Evolutionary conservation across 108 stramenopile species (phyloP).

Genomic region (Chaetoceros muelleri): DNA sequence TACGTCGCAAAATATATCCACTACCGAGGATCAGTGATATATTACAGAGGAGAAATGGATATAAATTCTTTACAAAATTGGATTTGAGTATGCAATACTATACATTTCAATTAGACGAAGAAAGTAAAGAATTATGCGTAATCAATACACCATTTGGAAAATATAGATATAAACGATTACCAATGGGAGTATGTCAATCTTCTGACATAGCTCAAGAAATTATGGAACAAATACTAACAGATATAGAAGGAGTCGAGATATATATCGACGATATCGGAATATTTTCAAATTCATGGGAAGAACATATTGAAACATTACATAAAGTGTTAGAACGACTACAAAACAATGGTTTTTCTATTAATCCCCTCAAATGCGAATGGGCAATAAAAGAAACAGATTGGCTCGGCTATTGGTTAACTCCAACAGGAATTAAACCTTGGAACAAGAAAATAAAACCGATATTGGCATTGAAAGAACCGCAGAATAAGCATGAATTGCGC

Average conservation of each 20-base stretch:
- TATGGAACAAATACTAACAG: constrained; percentile 23
- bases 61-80: constrained; percentile 19
- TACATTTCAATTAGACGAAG: constrained; percentile 26
- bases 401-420: constrained; percentile 29
- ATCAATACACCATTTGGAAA: constrained; percentile 37
- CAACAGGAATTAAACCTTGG: constrained; percentile 11
- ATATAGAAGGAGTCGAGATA: constrained; percentile 16
- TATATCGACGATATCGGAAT: constrained; percentile 43
- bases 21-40: constrained; percentile 35
- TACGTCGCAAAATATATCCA: constrained; percentile 14
- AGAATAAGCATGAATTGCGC: no score
- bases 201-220: constrained; percentile 35
- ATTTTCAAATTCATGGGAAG: constrained; percentile 19
- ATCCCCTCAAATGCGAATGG: constrained; percentile 34
- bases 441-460: constrained; percentile 13
- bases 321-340: constrained; percentile 10
- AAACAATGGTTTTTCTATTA: constrained; percentile 21
- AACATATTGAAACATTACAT: constrained; percentile 11
- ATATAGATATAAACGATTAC: constrained; percentile 21
- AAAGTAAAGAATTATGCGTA: constrained; percentile 8
- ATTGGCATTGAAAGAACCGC: constrained; percentile 7
- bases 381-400: constrained; percentile 27
- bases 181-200: constrained; percentile 35
- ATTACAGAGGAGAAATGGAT: constrained; percentile 10
- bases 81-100: constrained; percentile 28